Base-by-base conservation (phyloP, 805 yeast genomes). In the Lipomyces chichibuensis region DNA sequence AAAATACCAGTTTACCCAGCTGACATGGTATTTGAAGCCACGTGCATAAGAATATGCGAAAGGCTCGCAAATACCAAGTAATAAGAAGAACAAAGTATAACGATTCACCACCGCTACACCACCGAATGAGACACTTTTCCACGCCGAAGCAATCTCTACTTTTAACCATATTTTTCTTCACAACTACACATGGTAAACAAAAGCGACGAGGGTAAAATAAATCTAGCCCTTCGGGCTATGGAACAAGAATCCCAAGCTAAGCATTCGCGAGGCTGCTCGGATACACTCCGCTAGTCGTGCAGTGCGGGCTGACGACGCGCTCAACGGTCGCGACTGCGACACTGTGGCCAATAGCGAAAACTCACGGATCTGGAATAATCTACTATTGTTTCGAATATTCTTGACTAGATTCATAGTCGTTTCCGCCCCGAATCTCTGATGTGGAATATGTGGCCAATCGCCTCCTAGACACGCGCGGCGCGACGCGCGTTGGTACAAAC, bases 401-500 rank as follows among this genome's bases (percentile, higher is more conserved):
- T 57, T 1, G 60, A n/a, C n/a, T 57, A 27, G 60, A 57, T 57
- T 29, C 60, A 29, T 5, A 32, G 37, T 1, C 14, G 37, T 57
- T 57, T 57, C 11, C 32, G 3, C 60, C 60, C 29, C 60, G 33
- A 25, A 17, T 37, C 46, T 8, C 23, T 37, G 51, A 6, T 57
- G 60, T 57, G 46, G 60, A 57, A 35, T 52, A 57, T 57, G 37
- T 57, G 60, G 60, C 60, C 29, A 57, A n/a, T n/a, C n/a, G n/a
- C n/a, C n/a, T n/a, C n/a, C n/a, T n/a, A n/a, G n/a, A n/a, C n/a
- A n/a, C n/a, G n/a, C n/a, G n/a, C 9, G 59, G 9, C 25, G 23
- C 29, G n/a, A 29, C 59, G 59, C 59, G 4, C 14, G 37, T 9
- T 33, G 59, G 32, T 6, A 11, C 57, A 8, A 35, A 29, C 27